These are phyloP conservation scores for Trifolium subterraneum DNA, from an alignment of 306 rosid species.

Conservation along the genomic window DNA sequence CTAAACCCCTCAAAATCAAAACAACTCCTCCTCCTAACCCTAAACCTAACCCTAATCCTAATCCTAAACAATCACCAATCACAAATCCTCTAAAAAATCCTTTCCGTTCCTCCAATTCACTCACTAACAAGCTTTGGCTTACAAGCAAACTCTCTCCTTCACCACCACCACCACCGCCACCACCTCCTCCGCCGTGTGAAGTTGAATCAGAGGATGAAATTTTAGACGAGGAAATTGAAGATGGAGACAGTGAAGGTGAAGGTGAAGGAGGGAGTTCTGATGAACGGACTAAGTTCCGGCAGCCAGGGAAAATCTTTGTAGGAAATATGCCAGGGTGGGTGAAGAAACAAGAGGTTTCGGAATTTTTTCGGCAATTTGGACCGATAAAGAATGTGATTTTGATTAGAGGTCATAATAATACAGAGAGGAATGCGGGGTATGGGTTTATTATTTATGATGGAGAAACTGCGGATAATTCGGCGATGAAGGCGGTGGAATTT, in stretches of 20 bases:
- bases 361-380: constrained; percentile 89
- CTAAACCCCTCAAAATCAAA: constrained; percentile 56
- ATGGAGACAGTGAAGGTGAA: not conserved
- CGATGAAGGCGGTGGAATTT: constrained; percentile 84
- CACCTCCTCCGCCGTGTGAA: not conserved
- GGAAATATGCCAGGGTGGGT: constrained; percentile 87
- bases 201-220: constrained; percentile 16
- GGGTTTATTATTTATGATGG: constrained; percentile 78
- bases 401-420: constrained; percentile 66
- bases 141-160: constrained; percentile 80
- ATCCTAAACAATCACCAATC: constrained; percentile 35
- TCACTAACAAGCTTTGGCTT: constrained; percentile 80
- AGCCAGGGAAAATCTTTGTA: constrained; percentile 84
- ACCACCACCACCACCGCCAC: constrained; percentile 11
- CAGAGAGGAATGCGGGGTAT: constrained; percentile 72
- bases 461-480: constrained; percentile 57
- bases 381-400: constrained; percentile 71
- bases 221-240: constrained; percentile 20
- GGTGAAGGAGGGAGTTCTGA: constrained; percentile 6
- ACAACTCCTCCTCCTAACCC: constrained; percentile 1
- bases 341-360: constrained; percentile 69
- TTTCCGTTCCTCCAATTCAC: constrained; percentile 47
- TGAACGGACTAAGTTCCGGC: constrained; percentile 52
- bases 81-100: constrained; percentile 66
- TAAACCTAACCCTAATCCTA: not conserved